Evolutionary conservation across 2,329 filamentous ascomycete genomes (phyloP).

Genomic region (Stemphylium beticola): DNA sequence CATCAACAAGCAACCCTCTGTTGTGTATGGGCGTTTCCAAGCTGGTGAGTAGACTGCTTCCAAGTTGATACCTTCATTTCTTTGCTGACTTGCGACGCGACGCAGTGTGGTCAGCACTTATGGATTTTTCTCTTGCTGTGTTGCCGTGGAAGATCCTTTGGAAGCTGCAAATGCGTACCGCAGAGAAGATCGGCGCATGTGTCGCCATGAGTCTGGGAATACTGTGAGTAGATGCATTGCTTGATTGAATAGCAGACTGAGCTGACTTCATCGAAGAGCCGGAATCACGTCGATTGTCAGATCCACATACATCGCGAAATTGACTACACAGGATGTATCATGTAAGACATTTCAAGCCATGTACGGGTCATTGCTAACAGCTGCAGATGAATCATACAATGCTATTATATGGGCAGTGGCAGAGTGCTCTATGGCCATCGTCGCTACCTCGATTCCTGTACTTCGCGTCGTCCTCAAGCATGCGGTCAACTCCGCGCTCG

Average conservation of each 20-base stretch:
- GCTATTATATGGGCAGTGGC: conserved; percentile 19
- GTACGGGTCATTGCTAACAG: conserved; percentile 4
- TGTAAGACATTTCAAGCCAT: conserved; percentile 10
- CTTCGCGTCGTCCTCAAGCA: conserved; percentile 19
- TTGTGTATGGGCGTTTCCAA: conserved; percentile 17
- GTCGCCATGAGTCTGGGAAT: conserved; percentile 20
- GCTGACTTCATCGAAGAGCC: conserved; percentile 11
- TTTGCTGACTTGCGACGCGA: conserved; percentile 4
- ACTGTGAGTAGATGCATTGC: conserved; percentile 9
- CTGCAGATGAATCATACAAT: conserved; percentile 13
- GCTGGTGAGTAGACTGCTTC: conserved; percentile 11
- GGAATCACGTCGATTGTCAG: conserved; percentile 13
- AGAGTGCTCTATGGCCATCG: conserved; percentile 18
- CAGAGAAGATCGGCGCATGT: conserved; percentile 19
- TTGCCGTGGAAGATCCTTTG: conserved; percentile 20
- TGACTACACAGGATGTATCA: conserved; percentile 14
- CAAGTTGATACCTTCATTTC: neutral
- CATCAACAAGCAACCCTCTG: conserved; percentile 16
- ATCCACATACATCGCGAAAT: conserved; percentile 13
- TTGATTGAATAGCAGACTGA: neutral
- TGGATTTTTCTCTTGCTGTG: conserved; percentile 17
- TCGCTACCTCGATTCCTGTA: conserved; percentile 18
- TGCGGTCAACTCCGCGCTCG: conserved; percentile 14
- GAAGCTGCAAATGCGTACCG: conserved; percentile 14
- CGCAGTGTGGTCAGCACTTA: conserved; percentile 16